Evolutionary conservation across 805 yeast genomes (phyloP), one percentile per base, ranked within the genome.

Genomic region (Maudiozyma bulderi): DNA sequence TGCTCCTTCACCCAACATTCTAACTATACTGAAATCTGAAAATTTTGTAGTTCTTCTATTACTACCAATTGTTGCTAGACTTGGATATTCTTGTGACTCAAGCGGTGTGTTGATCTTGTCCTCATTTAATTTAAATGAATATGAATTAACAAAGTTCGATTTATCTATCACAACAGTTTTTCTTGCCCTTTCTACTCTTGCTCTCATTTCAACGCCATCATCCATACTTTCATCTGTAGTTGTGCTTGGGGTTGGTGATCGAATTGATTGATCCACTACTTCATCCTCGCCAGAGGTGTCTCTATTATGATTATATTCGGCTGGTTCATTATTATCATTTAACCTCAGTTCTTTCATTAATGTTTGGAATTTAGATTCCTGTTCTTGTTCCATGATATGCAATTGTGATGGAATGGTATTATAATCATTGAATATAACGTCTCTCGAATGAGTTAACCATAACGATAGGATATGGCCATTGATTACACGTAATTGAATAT

Each of bases 1-100:
- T 0, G 98, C 96, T 33, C 99, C 99, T 62, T 85, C 90, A 0
- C 99, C 99, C 78, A 93, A 76, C 51, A 80, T 77, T 62, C 85
- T 83, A 43, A 88, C 41, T 0, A 84, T 75, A 1, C 68, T 65
- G 58, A 87, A 93, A 62, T 89, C 95, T 0, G 74, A 62, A 53
- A 86, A 75, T 52, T 79, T 78, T 62, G 87, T 86, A 28, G 76
- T 80, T 46, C 95, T 74, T 57, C 91, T 76, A 47, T 72, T 71
- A 2, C 72, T 69, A 1, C 96, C 96, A 49, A 82, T 75, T 38
- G 68, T 62, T 9, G 38, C 30, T 9, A 35, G 14, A 7, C 8
- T 40, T 26, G 43, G 47, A 13, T 14, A 9, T n/a, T 35, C 35
- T 43, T 47, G 46, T 3, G 33, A 14, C 34, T 10, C 15, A 28